A percentile compares a stretch with the other conserved stretches of the same genome.
These are phyloP conservation scores for Aspergillus baeticus DNA, from an alignment of 495 filamentous ascomycete genomes.

Conservation along the genomic window DNA sequence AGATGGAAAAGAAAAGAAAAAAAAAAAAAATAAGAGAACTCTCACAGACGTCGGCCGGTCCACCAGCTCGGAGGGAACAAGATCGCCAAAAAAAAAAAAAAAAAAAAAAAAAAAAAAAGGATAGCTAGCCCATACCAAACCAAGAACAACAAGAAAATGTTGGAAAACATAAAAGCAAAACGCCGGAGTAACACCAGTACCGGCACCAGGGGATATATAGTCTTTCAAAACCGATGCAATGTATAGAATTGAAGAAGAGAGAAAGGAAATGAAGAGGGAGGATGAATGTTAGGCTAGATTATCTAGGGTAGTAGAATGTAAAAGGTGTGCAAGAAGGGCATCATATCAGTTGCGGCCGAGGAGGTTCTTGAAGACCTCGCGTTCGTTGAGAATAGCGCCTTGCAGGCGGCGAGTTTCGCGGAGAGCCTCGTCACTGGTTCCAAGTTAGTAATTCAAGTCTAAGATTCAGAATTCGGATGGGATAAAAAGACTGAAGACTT, in stretches of 20 bases:
- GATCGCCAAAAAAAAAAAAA: background rate
- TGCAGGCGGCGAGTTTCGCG: constrained; percentile 78
- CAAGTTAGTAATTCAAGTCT: constrained; percentile 27
- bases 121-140: background rate
- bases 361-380: constrained; percentile 51
- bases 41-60: background rate
- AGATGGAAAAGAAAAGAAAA: background rate
- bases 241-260: background rate
- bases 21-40: background rate
- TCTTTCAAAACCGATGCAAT: background rate
- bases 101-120: background rate
- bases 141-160: too few relatives aligned
- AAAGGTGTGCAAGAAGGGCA: background rate
- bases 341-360: constrained; percentile 24
- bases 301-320: background rate
- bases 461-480: background rate
- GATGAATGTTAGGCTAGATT: too few relatives aligned
- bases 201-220: constrained; percentile 10
- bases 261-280: background rate
- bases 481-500: constrained; percentile 28
- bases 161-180: background rate
- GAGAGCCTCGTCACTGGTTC: constrained; percentile 76
- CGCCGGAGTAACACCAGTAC: background rate
- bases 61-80: background rate
- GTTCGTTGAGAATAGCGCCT: constrained; percentile 57